phyloP scores from a whole-genome alignment of 805 yeast genomes.

The Kurtzmaniella cleridarum region DNA sequence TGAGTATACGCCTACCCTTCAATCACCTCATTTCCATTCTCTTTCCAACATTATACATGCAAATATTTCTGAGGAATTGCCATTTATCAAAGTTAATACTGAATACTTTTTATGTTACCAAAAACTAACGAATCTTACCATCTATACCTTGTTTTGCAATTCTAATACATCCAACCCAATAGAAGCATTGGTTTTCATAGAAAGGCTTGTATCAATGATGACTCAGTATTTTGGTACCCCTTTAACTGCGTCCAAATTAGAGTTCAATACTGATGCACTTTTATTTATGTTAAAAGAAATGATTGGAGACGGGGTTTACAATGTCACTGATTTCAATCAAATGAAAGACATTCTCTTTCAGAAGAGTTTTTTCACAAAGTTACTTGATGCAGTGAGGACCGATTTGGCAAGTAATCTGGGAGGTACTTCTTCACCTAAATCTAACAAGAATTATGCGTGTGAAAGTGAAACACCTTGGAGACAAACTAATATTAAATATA shows the following conservation, averaged over 20 bases:
- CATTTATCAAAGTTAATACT: conserved; percentile 25
- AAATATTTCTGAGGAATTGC: conserved; percentile 7
- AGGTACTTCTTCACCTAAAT: background rate
- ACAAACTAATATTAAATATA: conserved; percentile 57
- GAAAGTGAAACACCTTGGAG: conserved; percentile 64
- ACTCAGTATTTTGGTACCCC: conserved; percentile 55
- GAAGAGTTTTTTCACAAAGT: conserved; percentile 48
- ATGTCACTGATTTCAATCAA: conserved; percentile 64
- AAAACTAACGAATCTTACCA: conserved; percentile 16
- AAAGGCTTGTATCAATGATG: conserved; percentile 45
- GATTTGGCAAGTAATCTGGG: background rate
- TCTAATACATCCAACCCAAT: conserved; percentile 38
- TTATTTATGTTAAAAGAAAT: conserved; percentile 69
- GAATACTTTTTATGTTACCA: conserved; percentile 24
- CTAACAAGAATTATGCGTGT: background rate
- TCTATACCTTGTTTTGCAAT: conserved; percentile 24
- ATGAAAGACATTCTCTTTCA: conserved; percentile 67
- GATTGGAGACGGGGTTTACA: conserved; percentile 74
- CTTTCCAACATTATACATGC: conserved; percentile 14
- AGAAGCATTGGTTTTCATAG: conserved; percentile 50
- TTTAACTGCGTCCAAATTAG: conserved; percentile 53
- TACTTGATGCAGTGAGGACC: conserved; percentile 27
- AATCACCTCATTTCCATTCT: conserved; percentile 28
- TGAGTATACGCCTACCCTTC: conserved; percentile 27
- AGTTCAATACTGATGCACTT: conserved; percentile 65